Evolutionary conservation across 306 rosid genomes (phyloP), one percentile per base, ranked within the genome.

Genomic region (Citrullus mucosospermus): DNA sequence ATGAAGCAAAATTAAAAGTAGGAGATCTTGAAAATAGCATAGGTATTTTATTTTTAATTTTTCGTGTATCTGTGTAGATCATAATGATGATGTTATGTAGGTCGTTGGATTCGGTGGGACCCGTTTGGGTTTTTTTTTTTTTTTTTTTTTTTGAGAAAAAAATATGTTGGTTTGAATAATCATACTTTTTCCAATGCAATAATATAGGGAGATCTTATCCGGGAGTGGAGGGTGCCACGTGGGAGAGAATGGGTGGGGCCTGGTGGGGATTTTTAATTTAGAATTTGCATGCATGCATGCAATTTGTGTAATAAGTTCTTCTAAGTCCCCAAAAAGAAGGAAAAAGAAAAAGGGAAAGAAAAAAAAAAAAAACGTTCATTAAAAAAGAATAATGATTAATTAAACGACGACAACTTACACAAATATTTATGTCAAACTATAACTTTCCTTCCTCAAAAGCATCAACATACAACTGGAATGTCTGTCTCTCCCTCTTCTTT

Each of bases 381-480:
- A 32, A 32, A 32, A 44, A 44, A 9, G 80, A 43, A 28, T 61
- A 61, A 10, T 30, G 80, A 43, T 61, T 61, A 60, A 60, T 28
- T 61, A 32, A 61, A 61, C 68, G 9, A 61, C 68, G 43, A 61
- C 68, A 30, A 61, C 9, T 48, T 28, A 69, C 75, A n/a, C 56
- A 44, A 43, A 41, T 44, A 38, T 66, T 66, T 18, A 66, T 63
- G 53, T 68, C 72, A 56, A 80, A 8, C 71, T 76, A 61, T 61
- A 61, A 61, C n/a, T 34, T 79, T 71, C 86, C 76, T 84, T 85
- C 95, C 97, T 92, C 98, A 92, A 95, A 95, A 95, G 98, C 91
- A 92, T 83, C 96, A 79, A 91, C 88, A 86, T 83, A 88, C 96
- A 92, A 87, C 97, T 89, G 93, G 96, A 92, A 92, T 94, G 97